Evolutionary conservation across 225 moss, liverwort and hornwort genomes (phyloP), one percentile per base, ranked within the genome.

Genomic region (Rhytidiadelphus loreus): DNA sequence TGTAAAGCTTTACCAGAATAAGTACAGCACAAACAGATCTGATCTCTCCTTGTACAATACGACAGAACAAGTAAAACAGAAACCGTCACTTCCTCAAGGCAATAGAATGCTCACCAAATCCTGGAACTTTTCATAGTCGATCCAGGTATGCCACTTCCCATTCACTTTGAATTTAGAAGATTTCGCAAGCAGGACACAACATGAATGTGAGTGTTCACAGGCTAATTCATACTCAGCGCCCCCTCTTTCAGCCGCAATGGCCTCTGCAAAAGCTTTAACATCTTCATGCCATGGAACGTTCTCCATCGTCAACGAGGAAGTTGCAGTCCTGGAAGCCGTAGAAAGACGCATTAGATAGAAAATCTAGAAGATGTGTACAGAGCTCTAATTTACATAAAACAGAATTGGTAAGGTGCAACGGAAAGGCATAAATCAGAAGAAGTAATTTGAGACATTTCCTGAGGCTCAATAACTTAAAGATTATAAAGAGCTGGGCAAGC

Each of bases 251-350:
- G 87, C 93, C 82, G 95, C 95, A 94, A 98, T 90, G 24, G 98
- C 94, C 91, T 98, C 98, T 77, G 98, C 96, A 90, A 98, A 98
- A 81, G 93, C 97, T 90, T 95, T 97, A 15, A 98, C 98, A 69
- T 97, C 98, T 89, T 96, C 93, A 83, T 98, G 98, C 98, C 98
- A 98, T 77, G 98, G 98, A 71, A 98, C 98, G 87, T 98, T 98
- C 90, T 96, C 94, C 98, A 98, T 98, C 4, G 97, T 98, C 86
- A 98, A 87, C 37, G 98, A 97, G 30, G 98, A 98, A 48, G 98
- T 95, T 77, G 95, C 93, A 83, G 95, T 93, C 88, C 98, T 98
- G 95, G 50, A 77, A 37, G n/a, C 89, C 62, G 87, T 21, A 57
- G 32, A 68, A 70, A 82, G 55, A 74, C 5, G 80, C 71, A 39